Evolutionary conservation across 1,284 basidiomycete species (phyloP).

Genomic region (Bjerkandera adusta): DNA sequence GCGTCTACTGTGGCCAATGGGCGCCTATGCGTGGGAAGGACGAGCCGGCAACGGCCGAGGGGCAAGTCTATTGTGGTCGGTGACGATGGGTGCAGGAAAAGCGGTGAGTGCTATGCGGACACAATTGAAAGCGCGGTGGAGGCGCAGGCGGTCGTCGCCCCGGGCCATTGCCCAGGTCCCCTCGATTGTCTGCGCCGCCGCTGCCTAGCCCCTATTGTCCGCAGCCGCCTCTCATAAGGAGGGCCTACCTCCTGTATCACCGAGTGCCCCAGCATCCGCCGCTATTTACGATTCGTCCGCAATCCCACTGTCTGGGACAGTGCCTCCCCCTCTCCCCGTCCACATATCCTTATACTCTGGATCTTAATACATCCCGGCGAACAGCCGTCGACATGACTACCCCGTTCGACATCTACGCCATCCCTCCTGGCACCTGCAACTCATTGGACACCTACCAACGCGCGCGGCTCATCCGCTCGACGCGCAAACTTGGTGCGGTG

Average conservation of each 20-base stretch:
- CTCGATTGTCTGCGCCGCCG: not conserved
- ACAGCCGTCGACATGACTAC: not conserved
- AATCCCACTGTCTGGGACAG: not conserved
- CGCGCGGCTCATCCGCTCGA: slow-evolving; percentile 52
- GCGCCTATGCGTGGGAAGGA: too few relatives aligned
- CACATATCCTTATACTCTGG: not conserved
- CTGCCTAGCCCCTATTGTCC: slow-evolving; percentile 7
- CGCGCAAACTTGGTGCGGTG: slow-evolving; percentile 55
- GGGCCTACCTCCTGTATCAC: not conserved
- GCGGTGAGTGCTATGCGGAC: too few relatives aligned
- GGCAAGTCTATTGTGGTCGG: too few relatives aligned
- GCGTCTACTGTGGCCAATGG: too few relatives aligned
- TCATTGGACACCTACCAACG: slow-evolving; percentile 47
- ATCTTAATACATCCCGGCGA: not conserved
- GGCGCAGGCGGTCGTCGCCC: too few relatives aligned
- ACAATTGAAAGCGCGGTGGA: too few relatives aligned
- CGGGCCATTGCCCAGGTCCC: slow-evolving; percentile 1
- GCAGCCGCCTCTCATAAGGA: slow-evolving; percentile 1
- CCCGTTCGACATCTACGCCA: not conserved
- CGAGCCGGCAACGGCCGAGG: too few relatives aligned
- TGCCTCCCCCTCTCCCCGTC: not conserved
- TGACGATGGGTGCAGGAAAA: too few relatives aligned
- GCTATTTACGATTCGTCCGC: not conserved
- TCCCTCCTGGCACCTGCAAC: slow-evolving; percentile 44
- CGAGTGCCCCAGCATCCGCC: slow-evolving; percentile 3